Evolutionary conservation across 2,329 filamentous ascomycete genomes (phyloP).

Genomic region (Clarireedia monteithiana): DNA sequence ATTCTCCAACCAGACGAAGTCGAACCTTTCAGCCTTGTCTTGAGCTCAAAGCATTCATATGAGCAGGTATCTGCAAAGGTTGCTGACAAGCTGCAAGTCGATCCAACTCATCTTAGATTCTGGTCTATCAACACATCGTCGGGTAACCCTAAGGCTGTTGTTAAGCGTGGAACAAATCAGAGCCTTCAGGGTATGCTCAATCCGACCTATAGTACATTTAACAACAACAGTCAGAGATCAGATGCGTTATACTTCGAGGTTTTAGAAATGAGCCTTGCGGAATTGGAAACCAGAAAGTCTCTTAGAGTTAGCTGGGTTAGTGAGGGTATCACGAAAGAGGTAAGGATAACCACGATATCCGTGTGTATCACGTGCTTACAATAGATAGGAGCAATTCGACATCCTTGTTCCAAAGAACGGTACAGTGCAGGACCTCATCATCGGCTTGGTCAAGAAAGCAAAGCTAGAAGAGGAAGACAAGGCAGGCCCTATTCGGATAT

Average conservation of each 20-base stretch:
- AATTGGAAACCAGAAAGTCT: slow-evolving; percentile 86
- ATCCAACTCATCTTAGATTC: slow-evolving; percentile 84
- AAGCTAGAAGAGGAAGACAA: slow-evolving; percentile 66
- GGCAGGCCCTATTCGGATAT: slow-evolving; percentile 66
- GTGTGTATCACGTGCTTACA: slow-evolving; percentile 19
- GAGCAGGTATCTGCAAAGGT: slow-evolving; percentile 81
- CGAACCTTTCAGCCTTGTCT: slow-evolving; percentile 63
- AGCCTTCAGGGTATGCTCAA: slow-evolving; percentile 75
- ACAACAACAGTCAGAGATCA: slow-evolving; percentile 59
- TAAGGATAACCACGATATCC: slow-evolving; percentile 33
- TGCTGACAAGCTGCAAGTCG: slow-evolving; percentile 65
- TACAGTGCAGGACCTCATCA: slow-evolving; percentile 68
- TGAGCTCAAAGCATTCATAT: slow-evolving; percentile 86
- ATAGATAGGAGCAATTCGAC: slow-evolving; percentile 63
- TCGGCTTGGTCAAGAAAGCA: slow-evolving; percentile 70
- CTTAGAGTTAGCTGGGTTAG: slow-evolving; percentile 78
- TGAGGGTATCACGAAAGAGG: slow-evolving; percentile 88
- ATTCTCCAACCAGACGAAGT: slow-evolving; percentile 39
- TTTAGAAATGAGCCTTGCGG: slow-evolving; percentile 85
- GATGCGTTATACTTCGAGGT: slow-evolving; percentile 90
- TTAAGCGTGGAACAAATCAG: slow-evolving; percentile 61
- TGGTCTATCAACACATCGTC: slow-evolving; percentile 74
- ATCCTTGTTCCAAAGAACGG: slow-evolving; percentile 84
- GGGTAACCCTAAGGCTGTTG: slow-evolving; percentile 67
- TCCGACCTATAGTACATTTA: slow-evolving; percentile 63